A percentile compares a stretch with the other conserved stretches of the same genome.
phyloP scores from a whole-genome alignment of 768 basidiomycete genomes.

The Dentipellis sp. region DNA sequence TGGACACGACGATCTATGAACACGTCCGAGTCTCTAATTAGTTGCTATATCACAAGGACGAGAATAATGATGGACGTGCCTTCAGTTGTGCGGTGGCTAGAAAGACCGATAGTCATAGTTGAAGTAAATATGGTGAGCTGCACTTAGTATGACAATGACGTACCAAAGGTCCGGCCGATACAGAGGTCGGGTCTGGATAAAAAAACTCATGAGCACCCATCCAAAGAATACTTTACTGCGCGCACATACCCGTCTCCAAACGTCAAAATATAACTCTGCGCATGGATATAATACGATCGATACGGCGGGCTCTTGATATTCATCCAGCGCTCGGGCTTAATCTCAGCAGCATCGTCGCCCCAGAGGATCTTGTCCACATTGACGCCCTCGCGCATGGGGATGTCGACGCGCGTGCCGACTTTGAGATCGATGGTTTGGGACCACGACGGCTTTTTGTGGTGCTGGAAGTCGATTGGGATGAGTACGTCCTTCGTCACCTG shows the following conservation, averaged over 20 bases:
- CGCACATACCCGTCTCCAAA: conserved; percentile 10
- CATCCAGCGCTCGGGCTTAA: conserved; percentile 15
- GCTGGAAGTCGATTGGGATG: too few species aligned
- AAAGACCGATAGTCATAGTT: too few species aligned
- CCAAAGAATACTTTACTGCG: too few species aligned
- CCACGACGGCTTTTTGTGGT: too few species aligned
- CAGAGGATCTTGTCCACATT: conserved; percentile 8
- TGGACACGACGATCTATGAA: conserved; percentile 5
- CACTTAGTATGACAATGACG: background rate
- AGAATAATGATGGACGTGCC: background rate
- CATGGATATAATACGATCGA: background rate
- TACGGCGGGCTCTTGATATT: background rate
- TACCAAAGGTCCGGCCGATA: conserved; percentile 8
- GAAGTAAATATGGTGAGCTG: background rate
- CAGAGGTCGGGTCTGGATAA: conserved; percentile 5
- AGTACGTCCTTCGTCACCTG: too few species aligned
- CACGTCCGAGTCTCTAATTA: too few species aligned
- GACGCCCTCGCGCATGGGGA: conserved; percentile 12
- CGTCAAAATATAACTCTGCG: conserved; percentile 6
- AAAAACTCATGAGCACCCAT: too few species aligned
- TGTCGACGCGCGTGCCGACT: conserved; percentile 5
- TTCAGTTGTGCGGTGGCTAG: conserved; percentile 11
- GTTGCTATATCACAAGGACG: too few species aligned
- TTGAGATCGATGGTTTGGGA: too few species aligned
- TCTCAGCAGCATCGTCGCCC: conserved; percentile 8